Evolutionary conservation across 177 flowering plant genomes (phyloP), one percentile per base, ranked within the genome.

Genomic region (Vitis hybrid): DNA sequence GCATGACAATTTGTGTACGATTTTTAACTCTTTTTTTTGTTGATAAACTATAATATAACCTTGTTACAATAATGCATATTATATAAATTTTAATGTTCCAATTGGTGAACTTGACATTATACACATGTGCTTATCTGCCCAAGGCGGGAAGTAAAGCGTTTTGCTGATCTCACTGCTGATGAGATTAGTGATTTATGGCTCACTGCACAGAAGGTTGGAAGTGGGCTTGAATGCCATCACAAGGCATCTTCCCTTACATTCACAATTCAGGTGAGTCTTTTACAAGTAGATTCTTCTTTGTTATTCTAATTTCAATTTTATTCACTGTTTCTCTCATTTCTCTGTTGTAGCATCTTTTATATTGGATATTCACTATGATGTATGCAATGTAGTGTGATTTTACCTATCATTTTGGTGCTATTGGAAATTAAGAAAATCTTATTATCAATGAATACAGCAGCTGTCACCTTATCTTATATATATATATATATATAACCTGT

Each of bases 41-140:
- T 68, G 17, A 13, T 12, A 35, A 49, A 5, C 57, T 5, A 1
- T 35, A 6, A 35, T 48, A 6, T 2, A 27, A 40, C 17, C 35
- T 56, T 32, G 11, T 40, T 12, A 46, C 50, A 46, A 3, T 68
- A 17, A 15, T 51, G 52, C 66, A 15, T 40, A 11, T 61, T 56
- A 17, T 12, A 21, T 19, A 15, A n/a, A 14, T 63, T n/a, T 61
- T 0, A 10, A 14, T 30, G 12, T 66, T 56, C 48, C 60, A 56
- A 52, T 69, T 81, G 79, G 52, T 77, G 24, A 61, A 59, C 98
- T 89, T 91, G 74, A 91, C 94, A 50, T 57, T 52, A 21, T 18
- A 48, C 74, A 93, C 96, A 94, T 84, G 98, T 94, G 68, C 97
- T 94, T 65, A 86, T 94, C 64, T 86, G 89, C 82, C 96, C 98